Conservation (phyloP, 2,329 filamentous ascomycete genomes). For the Fusarium graminum region DNA sequence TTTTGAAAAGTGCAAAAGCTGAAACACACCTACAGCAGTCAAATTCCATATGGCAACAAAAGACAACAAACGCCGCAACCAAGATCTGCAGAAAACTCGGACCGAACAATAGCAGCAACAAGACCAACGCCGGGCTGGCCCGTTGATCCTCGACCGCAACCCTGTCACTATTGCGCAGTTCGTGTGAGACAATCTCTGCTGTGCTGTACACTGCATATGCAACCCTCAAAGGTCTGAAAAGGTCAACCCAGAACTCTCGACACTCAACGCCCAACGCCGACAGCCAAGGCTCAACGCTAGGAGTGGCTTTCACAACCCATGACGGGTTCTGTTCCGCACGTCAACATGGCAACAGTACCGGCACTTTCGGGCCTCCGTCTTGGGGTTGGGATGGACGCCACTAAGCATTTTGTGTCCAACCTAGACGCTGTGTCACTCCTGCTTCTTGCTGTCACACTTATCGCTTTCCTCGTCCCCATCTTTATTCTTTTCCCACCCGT, state of each 20-base stretch:
- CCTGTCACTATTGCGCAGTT: conserved; percentile 7
- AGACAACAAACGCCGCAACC: conserved; percentile 2
- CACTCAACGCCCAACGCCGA: background rate
- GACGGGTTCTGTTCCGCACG: conserved; percentile 30
- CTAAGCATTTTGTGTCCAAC: conserved; percentile 39
- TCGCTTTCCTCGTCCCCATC: conserved; percentile 66
- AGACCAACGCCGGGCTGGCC: conserved; percentile 5
- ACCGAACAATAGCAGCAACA: conserved; percentile 1
- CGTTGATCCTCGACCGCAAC: conserved; percentile 9
- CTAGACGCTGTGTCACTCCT: conserved; percentile 53
- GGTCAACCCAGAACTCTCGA: conserved; percentile 16
- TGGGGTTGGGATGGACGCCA: conserved; percentile 33
- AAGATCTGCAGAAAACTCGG: conserved; percentile 13
- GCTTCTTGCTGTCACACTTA: conserved; percentile 59
- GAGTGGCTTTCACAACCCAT: conserved; percentile 6
- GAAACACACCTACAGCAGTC: conserved; percentile 24
- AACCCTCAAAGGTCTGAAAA: conserved; percentile 4
- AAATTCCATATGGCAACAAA: conserved; percentile 6
- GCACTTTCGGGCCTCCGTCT: conserved; percentile 35
- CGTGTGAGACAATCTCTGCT: conserved; percentile 16
- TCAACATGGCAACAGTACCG: conserved; percentile 41
- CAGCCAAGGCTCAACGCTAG: background rate
- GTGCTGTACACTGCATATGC: conserved; percentile 11
- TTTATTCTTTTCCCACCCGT: conserved; percentile 68
- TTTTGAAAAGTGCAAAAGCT: conserved; percentile 11